Percentiles rank a stretch among this genome's conserved stretches.
phyloP scores from a whole-genome alignment of 139 green algal genomes.

The Chlamydomonas schloesseri region DNA sequence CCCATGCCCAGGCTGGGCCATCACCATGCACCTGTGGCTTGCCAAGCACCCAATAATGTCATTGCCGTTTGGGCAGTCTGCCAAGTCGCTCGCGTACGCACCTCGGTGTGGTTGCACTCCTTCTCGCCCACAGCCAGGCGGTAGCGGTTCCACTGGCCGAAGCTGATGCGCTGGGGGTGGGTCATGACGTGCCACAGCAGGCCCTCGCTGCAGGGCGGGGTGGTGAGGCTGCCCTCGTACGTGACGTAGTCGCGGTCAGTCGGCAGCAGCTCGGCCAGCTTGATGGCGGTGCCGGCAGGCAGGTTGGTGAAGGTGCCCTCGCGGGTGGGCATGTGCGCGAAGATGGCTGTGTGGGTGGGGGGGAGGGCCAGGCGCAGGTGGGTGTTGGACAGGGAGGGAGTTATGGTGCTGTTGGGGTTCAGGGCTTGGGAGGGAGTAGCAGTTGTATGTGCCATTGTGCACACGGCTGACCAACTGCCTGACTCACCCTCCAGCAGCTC shows the following conservation, averaged over 20 bases:
- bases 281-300: not conserved
- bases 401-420: too few relatives aligned
- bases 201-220: constrained; percentile 64
- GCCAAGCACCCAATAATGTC: too few relatives aligned
- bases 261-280: not conserved
- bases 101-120: not conserved
- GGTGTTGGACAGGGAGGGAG: too few relatives aligned
- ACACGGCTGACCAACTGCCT: too few relatives aligned
- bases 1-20: too few relatives aligned
- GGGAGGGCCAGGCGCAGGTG: too few relatives aligned
- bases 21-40: too few relatives aligned
- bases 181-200: constrained; percentile 7
- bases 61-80: too few relatives aligned
- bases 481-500: not conserved
- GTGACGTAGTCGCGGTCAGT: constrained; percentile 18
- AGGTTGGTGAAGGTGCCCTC: not conserved
- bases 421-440: too few relatives aligned
- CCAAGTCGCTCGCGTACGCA: not conserved
- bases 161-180: not conserved
- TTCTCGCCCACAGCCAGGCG: not conserved
- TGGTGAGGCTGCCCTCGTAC: constrained; percentile 67
- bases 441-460: too few relatives aligned
- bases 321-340: too few relatives aligned
- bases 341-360: too few relatives aligned
- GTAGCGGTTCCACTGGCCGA: not conserved